Base-by-base conservation (phyloP, 768 basidiomycete species). In the Pleurotus platypus region DNA sequence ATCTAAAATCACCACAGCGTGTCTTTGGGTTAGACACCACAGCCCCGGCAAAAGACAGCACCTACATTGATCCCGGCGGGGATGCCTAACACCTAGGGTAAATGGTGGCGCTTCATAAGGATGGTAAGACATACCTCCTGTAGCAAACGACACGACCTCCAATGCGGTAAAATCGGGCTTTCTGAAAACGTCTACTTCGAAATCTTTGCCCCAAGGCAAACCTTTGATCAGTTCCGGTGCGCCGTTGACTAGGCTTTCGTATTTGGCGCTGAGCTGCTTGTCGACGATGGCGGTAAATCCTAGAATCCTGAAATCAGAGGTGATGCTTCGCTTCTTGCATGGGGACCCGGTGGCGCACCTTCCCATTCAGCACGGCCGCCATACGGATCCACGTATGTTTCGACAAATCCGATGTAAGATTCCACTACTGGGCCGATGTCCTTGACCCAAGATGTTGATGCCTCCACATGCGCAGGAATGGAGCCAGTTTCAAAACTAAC, bases 341-440 rank as follows among this genome's bases (percentile, higher is more conserved):
- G 11, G 30, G 30, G 8, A 35, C 27, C 49, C 30, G 42, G 37
- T 13, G 5, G 55, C 63, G 37, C 56, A 84, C 90, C 92, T 82
- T 94, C 92, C 92, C 92, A 94, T 69, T 94, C 93, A 0, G 93
- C 93, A 50, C 93, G 84, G n/a, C 82, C 87, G 37, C 92, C 93
- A 58, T 90, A 93, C 5, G 93, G 93, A 66, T 94, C 93, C 15
- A 93, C 87, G 59, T 91, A 91, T 1, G 87, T 92, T 76, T 92
- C 90, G 6, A 55, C 55, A 49, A 46, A 59, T 30, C 92, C 92
- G 57, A 94, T 85, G 69, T 94, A 93, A 27, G 84, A 89, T 70
- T 94, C 92, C 15, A 95, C 92, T 35, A 90, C 87, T 3, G 92
- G 92, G 0, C 91, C 89, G 18, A 90, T 72, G 66, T 95, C 92